A percentile compares a stretch with the other conserved stretches of the same genome.
Conservation (phyloP, 73 alveolate genomes). For the Vitrella brassicaformis region DNA sequence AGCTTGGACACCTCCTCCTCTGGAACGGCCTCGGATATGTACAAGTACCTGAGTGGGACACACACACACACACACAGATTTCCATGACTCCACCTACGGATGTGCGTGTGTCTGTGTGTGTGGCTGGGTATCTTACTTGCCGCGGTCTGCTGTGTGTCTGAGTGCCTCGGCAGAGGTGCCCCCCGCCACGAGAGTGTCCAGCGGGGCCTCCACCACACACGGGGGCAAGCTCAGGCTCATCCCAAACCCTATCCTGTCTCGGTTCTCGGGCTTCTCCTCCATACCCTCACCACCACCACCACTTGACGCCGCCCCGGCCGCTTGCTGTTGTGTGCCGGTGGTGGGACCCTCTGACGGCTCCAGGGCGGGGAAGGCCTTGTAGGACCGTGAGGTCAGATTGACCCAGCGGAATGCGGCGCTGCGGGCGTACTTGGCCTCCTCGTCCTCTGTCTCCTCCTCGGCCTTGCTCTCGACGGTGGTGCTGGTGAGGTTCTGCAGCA, state of each 20-base stretch:
- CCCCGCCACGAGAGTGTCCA: not conserved
- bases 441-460: not conserved
- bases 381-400: not conserved
- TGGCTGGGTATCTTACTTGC: too few species aligned
- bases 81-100: too few species aligned
- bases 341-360: not conserved
- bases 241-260: not conserved
- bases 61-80: too few species aligned
- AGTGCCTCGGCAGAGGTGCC: not conserved
- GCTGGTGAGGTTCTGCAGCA: not conserved
- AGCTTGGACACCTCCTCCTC: too few species aligned
- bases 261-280: not conserved
- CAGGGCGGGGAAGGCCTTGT: not conserved
- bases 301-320: not conserved
- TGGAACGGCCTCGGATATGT: too few species aligned
- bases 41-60: too few species aligned
- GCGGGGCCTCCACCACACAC: not conserved
- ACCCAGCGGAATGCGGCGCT: not conserved
- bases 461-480: not conserved
- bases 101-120: too few species aligned
- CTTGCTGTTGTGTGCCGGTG: not conserved
- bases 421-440: not conserved
- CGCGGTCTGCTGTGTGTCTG: not conserved
- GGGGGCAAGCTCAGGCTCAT: not conserved
- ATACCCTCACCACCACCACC: not conserved